A percentile compares a stretch with the other conserved stretches of the same genome.
These are phyloP conservation scores for Podila clonocystis DNA, from an alignment of 192 early-diverging fungal genomes.

Conservation along the genomic window DNA sequence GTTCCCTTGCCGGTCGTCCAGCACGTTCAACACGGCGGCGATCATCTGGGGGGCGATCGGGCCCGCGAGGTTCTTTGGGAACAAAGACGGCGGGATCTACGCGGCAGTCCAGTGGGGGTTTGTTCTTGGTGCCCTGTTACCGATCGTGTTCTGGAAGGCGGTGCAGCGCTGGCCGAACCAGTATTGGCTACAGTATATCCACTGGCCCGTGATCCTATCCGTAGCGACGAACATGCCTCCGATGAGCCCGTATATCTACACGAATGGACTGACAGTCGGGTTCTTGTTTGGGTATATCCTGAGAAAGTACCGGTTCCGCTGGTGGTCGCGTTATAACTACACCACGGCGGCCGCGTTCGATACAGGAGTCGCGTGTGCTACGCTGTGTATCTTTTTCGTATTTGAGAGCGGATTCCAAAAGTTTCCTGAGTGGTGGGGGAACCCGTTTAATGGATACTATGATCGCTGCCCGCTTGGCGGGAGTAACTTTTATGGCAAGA, in stretches of 20 bases:
- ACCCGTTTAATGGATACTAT: background rate
- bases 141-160: constrained; percentile 13
- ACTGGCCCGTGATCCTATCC: constrained; percentile 71
- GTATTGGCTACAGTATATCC: constrained; percentile 63
- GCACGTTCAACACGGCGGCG: constrained; percentile 65
- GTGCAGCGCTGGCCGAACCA: constrained; percentile 10
- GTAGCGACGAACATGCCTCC: constrained; percentile 67
- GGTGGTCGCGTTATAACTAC: constrained; percentile 67
- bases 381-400: constrained; percentile 52
- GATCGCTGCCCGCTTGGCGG: no score
- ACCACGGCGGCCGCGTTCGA: constrained; percentile 55
- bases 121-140: constrained; percentile 21
- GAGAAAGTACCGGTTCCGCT: constrained; percentile 65
- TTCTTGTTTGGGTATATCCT: constrained; percentile 74
- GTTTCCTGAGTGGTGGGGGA: constrained; percentile 13
- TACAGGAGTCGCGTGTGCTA: constrained; percentile 38
- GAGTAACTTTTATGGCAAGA: no score
- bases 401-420: background rate
- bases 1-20: constrained; percentile 51
- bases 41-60: constrained; percentile 73
- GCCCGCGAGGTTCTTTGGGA: constrained; percentile 61
- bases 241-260: constrained; percentile 56
- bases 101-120: constrained; percentile 24
- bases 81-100: constrained; percentile 18
- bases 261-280: constrained; percentile 51